Conservation (phyloP, 352 stramenopile genomes). For the Phytophthora ohioensis region DNA sequence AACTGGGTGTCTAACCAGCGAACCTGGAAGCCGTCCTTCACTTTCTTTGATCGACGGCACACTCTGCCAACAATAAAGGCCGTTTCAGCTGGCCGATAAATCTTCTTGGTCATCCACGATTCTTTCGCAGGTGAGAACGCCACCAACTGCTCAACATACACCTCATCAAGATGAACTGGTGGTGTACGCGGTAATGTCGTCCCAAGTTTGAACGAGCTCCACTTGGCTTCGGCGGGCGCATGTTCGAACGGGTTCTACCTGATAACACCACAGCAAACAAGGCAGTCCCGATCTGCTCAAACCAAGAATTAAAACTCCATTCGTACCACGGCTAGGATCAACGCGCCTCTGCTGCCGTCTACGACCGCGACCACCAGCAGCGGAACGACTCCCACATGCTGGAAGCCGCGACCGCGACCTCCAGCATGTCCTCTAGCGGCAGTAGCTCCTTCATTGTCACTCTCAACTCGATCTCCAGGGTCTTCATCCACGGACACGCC, state of each 20-base stretch:
- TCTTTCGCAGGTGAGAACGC: conserved; percentile 13
- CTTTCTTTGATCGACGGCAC: background rate
- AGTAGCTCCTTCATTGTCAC: no score
- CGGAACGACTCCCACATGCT: no score
- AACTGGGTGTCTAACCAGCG: conserved; percentile 16
- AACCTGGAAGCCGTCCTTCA: conserved; percentile 11
- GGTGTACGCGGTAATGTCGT: background rate
- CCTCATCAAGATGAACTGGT: background rate
- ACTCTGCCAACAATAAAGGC: conserved; percentile 15
- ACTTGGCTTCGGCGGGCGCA: no score
- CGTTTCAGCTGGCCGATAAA: background rate
- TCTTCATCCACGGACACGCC: background rate
- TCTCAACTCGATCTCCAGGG: background rate
- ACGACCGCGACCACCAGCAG: no score
- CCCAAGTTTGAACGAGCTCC: no score
- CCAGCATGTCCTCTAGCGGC: no score
- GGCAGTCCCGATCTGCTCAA: no score
- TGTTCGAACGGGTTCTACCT: no score
- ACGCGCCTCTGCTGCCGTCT: background rate
- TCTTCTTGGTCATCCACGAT: conserved; percentile 15
- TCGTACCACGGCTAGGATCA: no score
- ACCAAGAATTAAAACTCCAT: no score
- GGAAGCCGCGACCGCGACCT: no score
- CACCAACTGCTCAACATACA: conserved; percentile 11
- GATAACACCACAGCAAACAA: no score